Base-by-base conservation (phyloP, 306 rosid genomes). In the Gastrolobium bilobum region DNA sequence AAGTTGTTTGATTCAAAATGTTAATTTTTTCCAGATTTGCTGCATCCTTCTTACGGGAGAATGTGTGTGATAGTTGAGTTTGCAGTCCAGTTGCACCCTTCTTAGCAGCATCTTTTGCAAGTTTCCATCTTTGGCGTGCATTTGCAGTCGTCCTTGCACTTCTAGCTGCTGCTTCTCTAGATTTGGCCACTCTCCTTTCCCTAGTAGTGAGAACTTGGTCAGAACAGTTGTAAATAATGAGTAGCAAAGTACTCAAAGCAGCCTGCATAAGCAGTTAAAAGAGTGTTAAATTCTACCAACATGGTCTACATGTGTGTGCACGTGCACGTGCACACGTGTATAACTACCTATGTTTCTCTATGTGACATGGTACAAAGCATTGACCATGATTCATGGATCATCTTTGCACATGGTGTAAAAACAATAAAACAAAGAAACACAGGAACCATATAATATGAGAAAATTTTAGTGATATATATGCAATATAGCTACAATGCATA, bases 221-320 rank as follows among this genome's bases (percentile, higher is more conserved):
- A 78, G 96, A 91, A 80, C 94, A 93, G 90, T 93, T 95, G 93
- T 95, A 95, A 73, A 95, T 86, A 81, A 95, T 90, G 89, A 95
- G 97, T 64, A 95, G 92, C 68, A 95, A 79, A 73, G 96, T 93
- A 83, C 91, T 86, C 90, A 95, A 78, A 81, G 92, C 99, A 72
- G 92, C 96, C 99, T 95, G 98, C 98, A 90, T 61, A 67, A 85
- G 86, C 76, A 93, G 85, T 82, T 53, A 66, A 82, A 82, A 65
- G 68, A 83, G 57, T 43, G 86, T 86, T 75, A 78, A 84, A 48
- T 67, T 81, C 83, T 35, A 53, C 81, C 62, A 74, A 77, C 77
- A 59, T 62, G 47, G 37, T 40, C 5, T 14, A 11, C 8, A 3
- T 4, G 5, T 15, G 15, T 54, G 57, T 33, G 39, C 14, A 2